Evolutionary conservation across 208 protist genomes (phyloP), one percentile per base, ranked within the genome.

Genomic region (Ichthyophonus hoferi): DNA sequence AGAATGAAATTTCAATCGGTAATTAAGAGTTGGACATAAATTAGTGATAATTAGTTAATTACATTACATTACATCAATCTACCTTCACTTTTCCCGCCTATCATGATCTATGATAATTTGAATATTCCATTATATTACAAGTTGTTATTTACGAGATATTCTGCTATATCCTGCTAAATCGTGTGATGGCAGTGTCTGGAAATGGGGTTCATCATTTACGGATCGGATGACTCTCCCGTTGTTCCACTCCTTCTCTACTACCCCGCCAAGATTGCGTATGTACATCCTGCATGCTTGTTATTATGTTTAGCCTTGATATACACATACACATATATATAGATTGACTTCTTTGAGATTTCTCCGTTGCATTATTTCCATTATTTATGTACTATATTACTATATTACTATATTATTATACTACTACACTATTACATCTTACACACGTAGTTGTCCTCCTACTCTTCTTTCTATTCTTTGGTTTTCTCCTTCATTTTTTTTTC

Each of bases 191-290:
- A n/a, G 50, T 79, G 42, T n/a, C 41, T 87, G 42, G 83, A 91
- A 34, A 89, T 91, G 58, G 94, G 94, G n/a, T 96, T 96, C 77
- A 86, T 92, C 1, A 88, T 96, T 12, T 88, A 94, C 17, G 95
- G 95, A 82, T 90, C 92, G 82, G 94, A 97, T 79, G 96, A 96
- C 87, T 97, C 95, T 83, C 98, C 98, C 17, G 96, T 99, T 78
- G 93, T 99, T 41, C 97, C 97, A 0, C 90, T 98, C 0, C 96
- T 99, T 94, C 92, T 98, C 37, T 98, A 97, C 92, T 94, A 98
- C 90, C 93, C 96, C 1, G 94, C 93, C 79, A 98, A 97, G 91
- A 94, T 98, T 42, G 90, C 94, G 89, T 91, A 83, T 1, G 89
- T 79, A 1, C 37, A 12, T 3, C 50, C 50, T 24, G 14, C 50